Conservation (phyloP, 208 protist genomes). For the Leishmania mexicana region DNA sequence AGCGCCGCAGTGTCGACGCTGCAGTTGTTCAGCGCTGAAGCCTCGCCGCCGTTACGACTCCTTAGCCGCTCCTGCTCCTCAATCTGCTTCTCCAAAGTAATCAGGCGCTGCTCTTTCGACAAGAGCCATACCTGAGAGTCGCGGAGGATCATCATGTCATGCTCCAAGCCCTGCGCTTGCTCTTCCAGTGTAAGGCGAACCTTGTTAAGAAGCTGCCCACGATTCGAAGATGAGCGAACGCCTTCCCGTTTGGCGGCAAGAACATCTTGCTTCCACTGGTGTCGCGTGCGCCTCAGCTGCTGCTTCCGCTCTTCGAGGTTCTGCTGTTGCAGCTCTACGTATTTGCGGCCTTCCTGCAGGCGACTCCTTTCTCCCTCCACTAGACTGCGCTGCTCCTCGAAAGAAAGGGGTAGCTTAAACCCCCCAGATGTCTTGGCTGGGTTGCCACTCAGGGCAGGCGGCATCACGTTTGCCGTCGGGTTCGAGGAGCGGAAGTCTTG, state of each 20-base stretch:
- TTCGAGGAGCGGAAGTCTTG: slow-evolving; percentile 1
- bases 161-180: slow-evolving; percentile 57
- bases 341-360: slow-evolving; percentile 43
- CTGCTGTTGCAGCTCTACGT: slow-evolving; percentile 62
- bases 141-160: slow-evolving; percentile 71
- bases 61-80: slow-evolving; percentile 56
- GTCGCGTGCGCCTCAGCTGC: slow-evolving; percentile 56
- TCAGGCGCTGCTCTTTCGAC: slow-evolving; percentile 70
- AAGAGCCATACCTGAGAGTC: slow-evolving; percentile 78
- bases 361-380: slow-evolving; percentile 59
- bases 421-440: neutral
- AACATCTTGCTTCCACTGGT: slow-evolving; percentile 86
- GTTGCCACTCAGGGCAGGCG: slow-evolving; percentile 3
- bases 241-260: slow-evolving; percentile 73
- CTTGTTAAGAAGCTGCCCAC: slow-evolving; percentile 69
- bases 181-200: slow-evolving; percentile 65
- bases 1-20: slow-evolving; percentile 57
- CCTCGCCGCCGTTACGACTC: slow-evolving; percentile 20
- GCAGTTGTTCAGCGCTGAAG: slow-evolving; percentile 33
- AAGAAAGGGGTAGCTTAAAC: slow-evolving; percentile 28
- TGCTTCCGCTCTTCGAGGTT: slow-evolving; percentile 64
- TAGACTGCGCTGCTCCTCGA: slow-evolving; percentile 53
- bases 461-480: neutral
- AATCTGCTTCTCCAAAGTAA: slow-evolving; percentile 67
- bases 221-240: slow-evolving; percentile 68